phyloP scores from a whole-genome alignment of 768 basidiomycete species.

The Amanita muscaria region DNA sequence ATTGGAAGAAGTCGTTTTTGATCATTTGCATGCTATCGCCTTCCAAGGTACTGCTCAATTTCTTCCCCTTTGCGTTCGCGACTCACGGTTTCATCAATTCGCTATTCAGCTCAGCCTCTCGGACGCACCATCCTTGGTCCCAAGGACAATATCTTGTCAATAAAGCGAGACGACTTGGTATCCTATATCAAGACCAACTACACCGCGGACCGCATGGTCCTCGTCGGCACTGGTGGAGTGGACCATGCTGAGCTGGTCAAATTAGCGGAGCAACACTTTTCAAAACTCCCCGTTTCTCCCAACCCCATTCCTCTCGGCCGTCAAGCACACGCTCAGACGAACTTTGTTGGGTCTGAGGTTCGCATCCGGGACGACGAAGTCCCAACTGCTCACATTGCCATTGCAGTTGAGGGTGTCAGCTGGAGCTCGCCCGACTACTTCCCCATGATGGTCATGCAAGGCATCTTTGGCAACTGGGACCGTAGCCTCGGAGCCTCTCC shows the following conservation, averaged over 20 bases:
- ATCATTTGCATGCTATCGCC: conserved; percentile 93
- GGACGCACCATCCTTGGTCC: conserved; percentile 97
- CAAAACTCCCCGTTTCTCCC: conserved; percentile 75
- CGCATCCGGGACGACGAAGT: conserved; percentile 89
- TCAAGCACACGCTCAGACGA: conserved; percentile 63
- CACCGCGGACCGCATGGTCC: conserved; percentile 97
- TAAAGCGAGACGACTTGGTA: conserved; percentile 81
- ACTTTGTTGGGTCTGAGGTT: conserved; percentile 91
- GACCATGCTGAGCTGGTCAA: conserved; percentile 88
- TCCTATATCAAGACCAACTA: conserved; percentile 97
- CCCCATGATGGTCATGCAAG: conserved; percentile 98
- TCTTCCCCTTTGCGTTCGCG: conserved; percentile 23
- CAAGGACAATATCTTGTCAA: conserved; percentile 91
- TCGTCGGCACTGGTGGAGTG: conserved; percentile 94
- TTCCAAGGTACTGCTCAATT: conserved; percentile 98
- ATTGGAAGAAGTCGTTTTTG: conserved; percentile 96
- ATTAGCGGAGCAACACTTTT: conserved; percentile 91
- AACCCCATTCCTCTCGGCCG: conserved; percentile 87
- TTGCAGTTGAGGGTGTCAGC: conserved; percentile 95
- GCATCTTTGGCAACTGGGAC: conserved; percentile 99
- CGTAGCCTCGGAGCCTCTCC: conserved; percentile 87
- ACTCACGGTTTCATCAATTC: conserved; percentile 3
- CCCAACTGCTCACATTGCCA: conserved; percentile 85
- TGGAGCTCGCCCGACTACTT: conserved; percentile 99
- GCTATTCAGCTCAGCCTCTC: conserved; percentile 74